Conservation (phyloP, 352 stramenopile genomes). For the Phytophthora hybrid region DNA sequence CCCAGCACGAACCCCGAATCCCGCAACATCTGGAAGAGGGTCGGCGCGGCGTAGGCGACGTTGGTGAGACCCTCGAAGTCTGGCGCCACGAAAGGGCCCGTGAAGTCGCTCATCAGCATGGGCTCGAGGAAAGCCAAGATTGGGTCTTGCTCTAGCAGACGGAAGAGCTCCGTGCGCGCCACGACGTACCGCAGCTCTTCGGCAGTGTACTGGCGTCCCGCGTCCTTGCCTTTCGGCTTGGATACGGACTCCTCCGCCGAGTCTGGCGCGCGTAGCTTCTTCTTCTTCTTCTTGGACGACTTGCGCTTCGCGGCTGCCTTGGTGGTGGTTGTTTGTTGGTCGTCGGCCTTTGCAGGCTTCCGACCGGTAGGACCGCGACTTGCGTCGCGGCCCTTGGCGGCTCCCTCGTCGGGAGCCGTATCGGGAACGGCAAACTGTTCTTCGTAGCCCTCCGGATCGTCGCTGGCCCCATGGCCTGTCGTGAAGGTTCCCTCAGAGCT, state of each 20-base stretch:
- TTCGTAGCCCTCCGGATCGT: neutral
- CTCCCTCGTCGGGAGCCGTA: too few relatives aligned
- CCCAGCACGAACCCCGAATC: neutral
- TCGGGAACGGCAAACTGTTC: too few relatives aligned
- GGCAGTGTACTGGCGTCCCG: neutral
- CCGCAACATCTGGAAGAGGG: slow-evolving; percentile 2
- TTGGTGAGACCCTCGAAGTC: too few relatives aligned
- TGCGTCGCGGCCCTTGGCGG: too few relatives aligned
- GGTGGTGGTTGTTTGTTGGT: neutral
- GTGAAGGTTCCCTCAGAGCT: too few relatives aligned
- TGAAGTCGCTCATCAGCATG: too few relatives aligned
- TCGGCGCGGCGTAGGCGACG: neutral
- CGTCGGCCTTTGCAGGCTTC: too few relatives aligned
- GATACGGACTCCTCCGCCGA: neutral
- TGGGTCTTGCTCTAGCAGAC: slow-evolving; percentile 5
- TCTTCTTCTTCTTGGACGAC: neutral
- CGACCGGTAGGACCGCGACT: too few relatives aligned
- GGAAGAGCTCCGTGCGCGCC: neutral
- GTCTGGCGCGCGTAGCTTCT: neutral
- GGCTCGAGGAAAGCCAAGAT: neutral
- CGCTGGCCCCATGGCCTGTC: neutral
- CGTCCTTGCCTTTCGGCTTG: neutral
- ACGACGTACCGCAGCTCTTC: neutral
- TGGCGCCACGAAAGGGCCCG: too few relatives aligned
- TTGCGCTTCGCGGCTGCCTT: neutral